Evolutionary conservation across 768 basidiomycete species (phyloP), one percentile per base, ranked within the genome.

Genomic region (Mycena amicta): DNA sequence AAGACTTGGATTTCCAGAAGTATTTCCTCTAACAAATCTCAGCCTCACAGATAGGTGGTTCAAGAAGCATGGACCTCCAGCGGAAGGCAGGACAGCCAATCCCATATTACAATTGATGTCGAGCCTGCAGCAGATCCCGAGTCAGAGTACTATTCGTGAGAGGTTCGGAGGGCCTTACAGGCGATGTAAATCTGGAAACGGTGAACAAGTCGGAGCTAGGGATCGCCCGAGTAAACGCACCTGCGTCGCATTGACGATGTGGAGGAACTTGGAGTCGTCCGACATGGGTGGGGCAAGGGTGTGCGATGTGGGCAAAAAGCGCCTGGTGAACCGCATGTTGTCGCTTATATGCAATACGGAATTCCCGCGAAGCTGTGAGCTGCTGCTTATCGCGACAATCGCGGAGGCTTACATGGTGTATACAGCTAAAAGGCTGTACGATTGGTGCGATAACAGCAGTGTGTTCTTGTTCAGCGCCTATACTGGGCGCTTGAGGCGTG

Each of bases 51-150:
- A 37, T 18, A 20, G 5, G 12, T 5, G 6, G 1, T 18, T 25
- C 29, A 22, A 22, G 49, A 43, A 18, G 2, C 4, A 39, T 4
- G 22, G 18, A 59, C 62, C 46, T 63, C 62, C 26, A 56, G 62
- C 2, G 62, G 62, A 37, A 63, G 62, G 29, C 62, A 63, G 20
- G 62, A 63, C 25, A 63, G 62, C 62, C 62, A 63, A 40, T 63
- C 62, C 62, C 62, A 63, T 28, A 63, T 39, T 5, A 63, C 22
- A 26, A 63, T 56, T 15, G 62, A 59, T 16, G 62, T 63, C 2
- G 62, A 59, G 47, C 62, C 62, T 63, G 30, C 1, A 43, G 41
- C 11, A 22, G 41, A n/a, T 12, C 18, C 12, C 23, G 11, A 43
- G 15, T 15, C n/a, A 22, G 47, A 46, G n/a, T n/a, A n/a, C n/a